These are phyloP conservation scores for Thielaviopsis cerberus DNA, from an alignment of 2,329 filamentous ascomycete species.

Conservation along the genomic window DNA sequence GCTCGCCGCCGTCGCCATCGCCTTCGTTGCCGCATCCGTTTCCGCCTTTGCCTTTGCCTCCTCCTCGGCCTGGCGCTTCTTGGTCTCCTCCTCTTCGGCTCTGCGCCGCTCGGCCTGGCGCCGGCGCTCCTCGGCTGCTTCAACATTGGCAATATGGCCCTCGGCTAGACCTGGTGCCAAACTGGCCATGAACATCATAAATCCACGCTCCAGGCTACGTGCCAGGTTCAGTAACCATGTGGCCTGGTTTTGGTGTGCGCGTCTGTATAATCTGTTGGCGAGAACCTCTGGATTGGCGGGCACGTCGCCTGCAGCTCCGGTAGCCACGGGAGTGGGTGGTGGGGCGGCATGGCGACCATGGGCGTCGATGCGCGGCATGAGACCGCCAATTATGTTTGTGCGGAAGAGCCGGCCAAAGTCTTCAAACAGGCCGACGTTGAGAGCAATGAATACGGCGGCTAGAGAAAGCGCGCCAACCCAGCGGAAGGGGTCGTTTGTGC, in stretches of 20 bases:
- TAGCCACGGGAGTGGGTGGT: slow-evolving; percentile 7
- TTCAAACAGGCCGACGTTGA: slow-evolving; percentile 37
- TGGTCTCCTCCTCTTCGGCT: slow-evolving; percentile 12
- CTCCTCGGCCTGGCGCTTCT: slow-evolving; percentile 3
- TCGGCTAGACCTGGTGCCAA: slow-evolving; percentile 48
- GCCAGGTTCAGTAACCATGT: slow-evolving; percentile 30
- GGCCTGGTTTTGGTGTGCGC: slow-evolving; percentile 26
- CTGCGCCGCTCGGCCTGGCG: slow-evolving; percentile 22
- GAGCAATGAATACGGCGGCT: slow-evolving; percentile 36
- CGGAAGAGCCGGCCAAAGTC: slow-evolving; percentile 37
- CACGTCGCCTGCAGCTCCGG: not conserved
- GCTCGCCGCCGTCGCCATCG: not conserved
- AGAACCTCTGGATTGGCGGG: slow-evolving; percentile 25
- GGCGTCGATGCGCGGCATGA: slow-evolving; percentile 27
- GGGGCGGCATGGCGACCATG: slow-evolving; percentile 22
- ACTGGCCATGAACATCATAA: slow-evolving; percentile 45
- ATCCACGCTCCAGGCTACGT: slow-evolving; percentile 31
- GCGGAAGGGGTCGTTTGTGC: slow-evolving; percentile 38
- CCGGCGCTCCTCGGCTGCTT: slow-evolving; percentile 31
- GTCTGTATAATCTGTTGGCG: slow-evolving; percentile 35
- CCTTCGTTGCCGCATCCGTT: not conserved
- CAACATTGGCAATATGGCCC: slow-evolving; percentile 41
- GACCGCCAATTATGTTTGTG: slow-evolving; percentile 34
- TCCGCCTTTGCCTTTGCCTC: not conserved
- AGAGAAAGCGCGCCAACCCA: slow-evolving; percentile 37